These are phyloP conservation scores for Mycosarcoma mackinlayi DNA, from an alignment of 1,284 basidiomycete species.

Conservation along the genomic window DNA sequence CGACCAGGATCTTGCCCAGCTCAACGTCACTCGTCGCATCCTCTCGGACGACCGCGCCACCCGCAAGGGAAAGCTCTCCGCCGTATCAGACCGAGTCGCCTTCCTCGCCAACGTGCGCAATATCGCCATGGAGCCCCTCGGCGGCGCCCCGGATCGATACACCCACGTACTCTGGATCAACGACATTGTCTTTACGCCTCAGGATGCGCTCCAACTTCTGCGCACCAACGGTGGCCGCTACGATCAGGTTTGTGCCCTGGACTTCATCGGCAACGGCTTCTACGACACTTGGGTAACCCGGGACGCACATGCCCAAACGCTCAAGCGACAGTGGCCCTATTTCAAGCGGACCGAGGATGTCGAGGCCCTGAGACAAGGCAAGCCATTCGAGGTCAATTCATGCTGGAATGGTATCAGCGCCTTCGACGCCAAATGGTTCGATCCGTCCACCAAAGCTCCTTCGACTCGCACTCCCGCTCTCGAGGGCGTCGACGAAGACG, in stretches of 20 bases:
- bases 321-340: conserved; percentile 73
- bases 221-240: conserved; percentile 71
- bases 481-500: conserved; percentile 54
- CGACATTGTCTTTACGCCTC: conserved; percentile 46
- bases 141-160: conserved; percentile 13
- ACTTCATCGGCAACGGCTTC: conserved; percentile 71
- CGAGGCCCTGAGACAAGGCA: conserved; percentile 66
- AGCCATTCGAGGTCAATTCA: conserved; percentile 72
- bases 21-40: conserved; percentile 48
- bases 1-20: conserved; percentile 63
- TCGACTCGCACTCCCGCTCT: background rate
- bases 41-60: conserved; percentile 44
- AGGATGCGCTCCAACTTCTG: conserved; percentile 70
- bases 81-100: conserved; percentile 39
- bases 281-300: conserved; percentile 70
- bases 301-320: conserved; percentile 63
- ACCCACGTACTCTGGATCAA: conserved; percentile 60
- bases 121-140: conserved; percentile 52
- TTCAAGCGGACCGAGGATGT: conserved; percentile 70
- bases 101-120: conserved; percentile 56
- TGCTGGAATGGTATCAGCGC: conserved; percentile 76
- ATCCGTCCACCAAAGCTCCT: conserved; percentile 7
- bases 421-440: conserved; percentile 71
- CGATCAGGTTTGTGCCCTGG: conserved; percentile 74
- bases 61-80: conserved; percentile 31